These are phyloP conservation scores for Camelina sativa DNA, from an alignment of 345 rosid genomes.

Conservation along the genomic window DNA sequence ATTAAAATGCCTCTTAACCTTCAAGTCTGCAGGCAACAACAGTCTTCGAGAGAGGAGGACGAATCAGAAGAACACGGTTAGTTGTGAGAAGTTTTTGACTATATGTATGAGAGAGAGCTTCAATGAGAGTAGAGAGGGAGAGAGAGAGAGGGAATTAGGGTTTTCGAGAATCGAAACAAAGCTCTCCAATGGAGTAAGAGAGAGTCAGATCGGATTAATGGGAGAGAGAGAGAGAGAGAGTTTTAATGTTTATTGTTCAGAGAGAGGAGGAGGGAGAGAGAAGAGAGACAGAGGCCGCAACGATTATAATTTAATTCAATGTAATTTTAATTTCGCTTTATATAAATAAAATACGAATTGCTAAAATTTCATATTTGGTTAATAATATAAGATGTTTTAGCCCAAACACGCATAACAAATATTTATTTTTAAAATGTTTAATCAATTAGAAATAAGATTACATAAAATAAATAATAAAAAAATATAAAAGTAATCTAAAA, in stretches of 20 bases:
- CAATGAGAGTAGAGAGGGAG: neutral
- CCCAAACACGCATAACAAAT: too few relatives aligned
- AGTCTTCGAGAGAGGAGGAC: neutral
- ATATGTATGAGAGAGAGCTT: neutral
- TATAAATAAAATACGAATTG: too few relatives aligned
- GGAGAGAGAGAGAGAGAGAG: conserved; percentile 37
- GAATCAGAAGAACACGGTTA: neutral
- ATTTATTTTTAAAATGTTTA: too few relatives aligned
- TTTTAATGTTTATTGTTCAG: conserved; percentile 28
- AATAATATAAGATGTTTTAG: neutral
- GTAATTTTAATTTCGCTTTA: neutral
- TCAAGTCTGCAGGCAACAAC: neutral
- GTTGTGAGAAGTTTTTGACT: neutral
- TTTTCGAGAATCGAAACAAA: conserved; percentile 37
- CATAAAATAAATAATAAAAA: too few relatives aligned
- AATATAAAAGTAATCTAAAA: too few relatives aligned
- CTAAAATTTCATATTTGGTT: conserved; percentile 1
- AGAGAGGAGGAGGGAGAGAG: conserved; percentile 22
- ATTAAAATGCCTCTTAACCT: conserved; percentile 21
- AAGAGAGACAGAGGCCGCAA: conserved; percentile 21
- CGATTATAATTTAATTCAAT: conserved; percentile 35
- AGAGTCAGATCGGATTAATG: conserved; percentile 51
- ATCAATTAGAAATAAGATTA: too few relatives aligned
- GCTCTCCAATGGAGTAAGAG: conserved; percentile 37
- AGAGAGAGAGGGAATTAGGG: conserved; percentile 29